Percentiles rank a stretch among this genome's conserved stretches.
phyloP scores from a whole-genome alignment of 2,329 filamentous ascomycete genomes.

The Penicillium sp. region DNA sequence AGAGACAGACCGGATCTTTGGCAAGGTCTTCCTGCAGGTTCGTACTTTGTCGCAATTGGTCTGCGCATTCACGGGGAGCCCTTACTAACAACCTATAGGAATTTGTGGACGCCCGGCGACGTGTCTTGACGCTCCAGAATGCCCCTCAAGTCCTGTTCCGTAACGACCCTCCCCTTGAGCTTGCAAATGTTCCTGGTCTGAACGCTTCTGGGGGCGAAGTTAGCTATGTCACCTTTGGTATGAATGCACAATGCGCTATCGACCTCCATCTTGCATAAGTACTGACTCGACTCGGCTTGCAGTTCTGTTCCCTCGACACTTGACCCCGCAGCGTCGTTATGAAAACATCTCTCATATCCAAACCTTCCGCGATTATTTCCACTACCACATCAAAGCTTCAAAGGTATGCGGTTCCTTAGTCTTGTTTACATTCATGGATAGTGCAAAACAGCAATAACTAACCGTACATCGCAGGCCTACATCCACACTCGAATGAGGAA shows the following conservation, averaged over 20 bases:
- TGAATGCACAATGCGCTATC: slow-evolving; percentile 24
- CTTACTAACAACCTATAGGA: slow-evolving; percentile 54
- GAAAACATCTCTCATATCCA: slow-evolving; percentile 99
- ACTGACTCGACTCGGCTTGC: slow-evolving; percentile 17
- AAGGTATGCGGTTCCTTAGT: slow-evolving; percentile 58
- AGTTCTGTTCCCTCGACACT: slow-evolving; percentile 95
- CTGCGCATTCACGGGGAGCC: not conserved
- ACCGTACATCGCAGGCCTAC: slow-evolving; percentile 64
- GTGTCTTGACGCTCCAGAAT: slow-evolving; percentile 82
- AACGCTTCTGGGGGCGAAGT: slow-evolving; percentile 77
- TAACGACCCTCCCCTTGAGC: slow-evolving; percentile 88
- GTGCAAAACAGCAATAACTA: slow-evolving; percentile 1
- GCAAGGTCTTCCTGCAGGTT: slow-evolving; percentile 90
- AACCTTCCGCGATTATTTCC: slow-evolving; percentile 99
- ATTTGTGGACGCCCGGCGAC: slow-evolving; percentile 91
- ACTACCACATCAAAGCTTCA: slow-evolving; percentile 99
- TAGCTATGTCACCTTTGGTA: slow-evolving; percentile 98
- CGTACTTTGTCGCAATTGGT: slow-evolving; percentile 4
- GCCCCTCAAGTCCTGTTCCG: slow-evolving; percentile 96
- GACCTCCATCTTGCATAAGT: not conserved
- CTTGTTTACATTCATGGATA: not conserved
- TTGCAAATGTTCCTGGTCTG: slow-evolving; percentile 84
- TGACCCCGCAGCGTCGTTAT: slow-evolving; percentile 83
- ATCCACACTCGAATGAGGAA: slow-evolving; percentile 98
- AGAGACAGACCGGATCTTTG: slow-evolving; percentile 95